These are phyloP conservation scores for Tylopilus subfusipes DNA, from an alignment of 768 basidiomycete genomes.

Conservation along the genomic window DNA sequence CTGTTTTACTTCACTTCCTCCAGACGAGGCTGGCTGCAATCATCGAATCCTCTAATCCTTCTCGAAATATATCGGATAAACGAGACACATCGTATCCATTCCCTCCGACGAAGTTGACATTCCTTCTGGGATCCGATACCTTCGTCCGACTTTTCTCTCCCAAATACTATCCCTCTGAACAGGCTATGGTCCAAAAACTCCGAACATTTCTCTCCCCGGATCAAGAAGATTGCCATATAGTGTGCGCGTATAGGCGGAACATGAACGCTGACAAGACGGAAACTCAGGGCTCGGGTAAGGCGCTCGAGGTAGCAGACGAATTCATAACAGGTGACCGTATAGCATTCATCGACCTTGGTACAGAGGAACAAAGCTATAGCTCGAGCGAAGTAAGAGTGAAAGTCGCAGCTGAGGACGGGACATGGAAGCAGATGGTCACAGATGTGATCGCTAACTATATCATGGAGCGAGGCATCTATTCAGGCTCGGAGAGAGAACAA, in stretches of 20 bases:
- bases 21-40: constrained; percentile 20
- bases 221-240: constrained; percentile 57
- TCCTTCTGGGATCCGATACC: constrained; percentile 83
- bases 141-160: constrained; percentile 74
- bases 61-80: constrained; percentile 9
- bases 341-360: constrained; percentile 57
- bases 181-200: constrained; percentile 55
- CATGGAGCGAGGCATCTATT: constrained; percentile 44
- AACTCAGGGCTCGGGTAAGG: constrained; percentile 27
- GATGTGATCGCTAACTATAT: constrained; percentile 51
- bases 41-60: neutral
- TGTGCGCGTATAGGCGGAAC: constrained; percentile 60
- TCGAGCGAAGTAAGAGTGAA: constrained; percentile 60
- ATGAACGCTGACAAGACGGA: constrained; percentile 17
- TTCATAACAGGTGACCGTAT: constrained; percentile 54
- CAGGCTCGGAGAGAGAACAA: neutral
- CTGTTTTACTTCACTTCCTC: constrained; percentile 51
- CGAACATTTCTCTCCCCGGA: constrained; percentile 53
- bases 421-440: constrained; percentile 50
- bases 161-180: constrained; percentile 60
- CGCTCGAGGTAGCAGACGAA: constrained; percentile 37
- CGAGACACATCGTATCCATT: constrained; percentile 1
- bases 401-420: constrained; percentile 16
- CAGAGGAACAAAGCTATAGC: constrained; percentile 55
- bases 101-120: constrained; percentile 48